Base-by-base conservation (phyloP, 768 basidiomycete species). In the Glaciozyma antarctica region DNA sequence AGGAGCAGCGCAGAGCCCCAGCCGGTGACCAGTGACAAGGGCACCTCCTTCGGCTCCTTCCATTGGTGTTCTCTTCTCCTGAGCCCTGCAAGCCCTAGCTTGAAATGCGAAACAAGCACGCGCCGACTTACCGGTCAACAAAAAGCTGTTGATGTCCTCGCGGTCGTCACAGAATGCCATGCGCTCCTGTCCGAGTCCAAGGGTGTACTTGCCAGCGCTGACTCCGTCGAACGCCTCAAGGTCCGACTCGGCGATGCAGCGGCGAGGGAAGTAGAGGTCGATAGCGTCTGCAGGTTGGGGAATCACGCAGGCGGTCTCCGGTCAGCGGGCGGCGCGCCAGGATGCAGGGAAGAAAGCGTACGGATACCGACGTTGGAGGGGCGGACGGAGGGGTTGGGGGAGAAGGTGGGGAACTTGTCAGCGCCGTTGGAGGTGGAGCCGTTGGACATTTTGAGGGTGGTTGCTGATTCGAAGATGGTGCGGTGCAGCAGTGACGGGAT, bases 161-260 rank as follows among this genome's bases (percentile, higher is more conserved):
- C 90, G 86, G 82, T 99, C 95, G 76, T 97, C 93, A 65, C 88
- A 88, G 84, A 90, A 98, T 43, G 94, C 91, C 95, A 99, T 99
- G 81, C 85, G 91, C 77, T 93, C 86, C 77, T 94, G 90, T 63
- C 93, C 95, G 47, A 99, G 85, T 75, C 95, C 95, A 76, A 98
- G 95, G 71, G 95, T 99, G 81, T 99, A 98, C 68, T 98, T 98
- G 66, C 95, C 95, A 74, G 88, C 84, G 63, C 90, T 80, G 52
- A 97, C 94, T 73, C 88, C 88, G 74, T 98, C 94, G 77, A 88
- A 98, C 62, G 81, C 86, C 77, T 98, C 94, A 58, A 99, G 86
- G 70, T 88, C 93, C 60, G 86, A 84, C 79, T 98, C 92, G 13
- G 92, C 92, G 79, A 99, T 88, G 79, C 93, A 95, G 87, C 95